These are phyloP conservation scores for Phyllosticta citribraziliensis DNA, from an alignment of 2,329 filamentous ascomycete genomes.

Conservation along the genomic window DNA sequence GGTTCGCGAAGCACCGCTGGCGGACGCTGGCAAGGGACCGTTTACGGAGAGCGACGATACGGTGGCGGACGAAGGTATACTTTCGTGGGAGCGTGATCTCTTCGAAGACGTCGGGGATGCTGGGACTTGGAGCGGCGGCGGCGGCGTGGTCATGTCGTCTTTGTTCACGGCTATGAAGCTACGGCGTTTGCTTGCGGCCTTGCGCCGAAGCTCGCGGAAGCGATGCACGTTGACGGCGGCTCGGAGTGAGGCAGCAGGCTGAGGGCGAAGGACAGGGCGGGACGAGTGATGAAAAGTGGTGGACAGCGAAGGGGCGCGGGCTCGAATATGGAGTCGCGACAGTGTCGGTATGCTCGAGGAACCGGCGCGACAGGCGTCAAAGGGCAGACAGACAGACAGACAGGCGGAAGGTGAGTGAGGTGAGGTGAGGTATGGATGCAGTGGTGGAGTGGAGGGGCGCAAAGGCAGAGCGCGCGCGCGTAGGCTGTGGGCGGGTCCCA, in stretches of 20 bases:
- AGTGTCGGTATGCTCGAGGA: neutral
- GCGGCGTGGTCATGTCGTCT: constrained; percentile 17
- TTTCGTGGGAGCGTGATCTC: constrained; percentile 31
- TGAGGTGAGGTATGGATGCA: neutral
- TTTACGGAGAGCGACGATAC: constrained; percentile 18
- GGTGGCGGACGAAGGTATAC: constrained; percentile 21
- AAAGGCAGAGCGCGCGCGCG: too few relatives aligned
- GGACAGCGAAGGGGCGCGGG: neutral
- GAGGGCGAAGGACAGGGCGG: neutral
- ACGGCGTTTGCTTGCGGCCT: constrained; percentile 22
- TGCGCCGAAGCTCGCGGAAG: constrained; percentile 11
- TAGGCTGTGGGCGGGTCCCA: neutral
- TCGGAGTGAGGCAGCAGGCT: neutral
- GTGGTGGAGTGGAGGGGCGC: neutral
- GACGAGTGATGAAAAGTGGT: neutral
- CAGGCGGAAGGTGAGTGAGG: neutral
- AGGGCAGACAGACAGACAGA: neutral
- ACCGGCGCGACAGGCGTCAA: neutral
- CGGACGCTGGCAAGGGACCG: constrained; percentile 16
- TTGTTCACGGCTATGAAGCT: constrained; percentile 16
- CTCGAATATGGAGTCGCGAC: neutral
- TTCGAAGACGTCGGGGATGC: constrained; percentile 24
- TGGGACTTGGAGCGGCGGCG: constrained; percentile 16
- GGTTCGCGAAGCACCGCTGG: constrained; percentile 12
- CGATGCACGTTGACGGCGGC: constrained; percentile 9